A percentile compares a stretch with the other conserved stretches of the same genome.
Evolutionary conservation across 768 basidiomycete species (phyloP).

Genomic region (Lenzites betulinus): DNA sequence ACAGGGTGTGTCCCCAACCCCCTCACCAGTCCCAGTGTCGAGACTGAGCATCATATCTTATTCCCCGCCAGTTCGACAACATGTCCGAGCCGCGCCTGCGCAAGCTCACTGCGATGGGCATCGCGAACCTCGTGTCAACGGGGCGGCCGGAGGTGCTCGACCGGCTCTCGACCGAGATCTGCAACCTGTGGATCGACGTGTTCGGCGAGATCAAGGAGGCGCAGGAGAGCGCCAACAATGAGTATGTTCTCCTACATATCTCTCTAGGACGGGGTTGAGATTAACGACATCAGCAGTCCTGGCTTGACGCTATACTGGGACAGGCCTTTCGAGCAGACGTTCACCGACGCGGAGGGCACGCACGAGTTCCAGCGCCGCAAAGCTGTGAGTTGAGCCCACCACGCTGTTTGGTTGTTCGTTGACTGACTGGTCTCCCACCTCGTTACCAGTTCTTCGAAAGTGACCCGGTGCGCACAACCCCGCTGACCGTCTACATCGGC

Average conservation of each 20-base stretch:
- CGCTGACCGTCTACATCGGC: constrained; percentile 63
- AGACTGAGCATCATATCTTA: background rate
- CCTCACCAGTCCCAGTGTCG: background rate
- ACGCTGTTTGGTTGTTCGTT: too few relatives aligned
- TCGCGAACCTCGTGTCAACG: constrained; percentile 75
- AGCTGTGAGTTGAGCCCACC: constrained; percentile 45
- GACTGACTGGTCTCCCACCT: too few relatives aligned
- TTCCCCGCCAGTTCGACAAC: constrained; percentile 71
- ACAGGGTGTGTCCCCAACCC: constrained; percentile 51
- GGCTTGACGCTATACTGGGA: constrained; percentile 72
- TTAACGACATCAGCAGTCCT: constrained; percentile 18
- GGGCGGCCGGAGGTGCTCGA: constrained; percentile 72
- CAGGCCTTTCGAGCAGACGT: constrained; percentile 58
- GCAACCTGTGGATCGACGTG: constrained; percentile 88
- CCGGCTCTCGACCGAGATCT: constrained; percentile 72
- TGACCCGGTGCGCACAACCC: constrained; percentile 70
- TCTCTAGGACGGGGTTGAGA: background rate
- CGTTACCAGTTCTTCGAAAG: constrained; percentile 58
- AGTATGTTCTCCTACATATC: constrained; percentile 11
- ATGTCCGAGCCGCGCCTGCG: constrained; percentile 85
- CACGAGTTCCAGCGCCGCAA: constrained; percentile 77
- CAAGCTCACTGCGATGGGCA: constrained; percentile 82
- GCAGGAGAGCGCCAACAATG: constrained; percentile 36
- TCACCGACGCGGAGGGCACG: constrained; percentile 66
- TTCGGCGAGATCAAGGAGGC: constrained; percentile 85